Base-by-base conservation (phyloP, 2,329 filamentous ascomycete species). In the Akanthomyces dipterigenus region DNA sequence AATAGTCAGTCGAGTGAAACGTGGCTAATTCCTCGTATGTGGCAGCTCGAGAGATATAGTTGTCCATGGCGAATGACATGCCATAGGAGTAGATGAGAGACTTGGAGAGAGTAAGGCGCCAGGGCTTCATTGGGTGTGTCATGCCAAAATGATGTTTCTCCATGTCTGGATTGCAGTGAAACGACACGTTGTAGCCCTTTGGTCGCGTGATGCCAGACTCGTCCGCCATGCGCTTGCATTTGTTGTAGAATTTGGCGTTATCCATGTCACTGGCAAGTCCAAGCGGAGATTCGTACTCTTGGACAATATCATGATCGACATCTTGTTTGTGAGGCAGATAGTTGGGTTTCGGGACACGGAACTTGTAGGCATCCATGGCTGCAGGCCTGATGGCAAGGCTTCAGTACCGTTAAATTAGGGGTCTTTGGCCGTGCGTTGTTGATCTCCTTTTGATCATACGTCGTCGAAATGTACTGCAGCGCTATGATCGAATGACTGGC, bases 81-180 rank as follows among this genome's bases (percentile, higher is more conserved):
- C 95, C 95, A 73, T 98, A 98, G 1, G 91, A 89, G 71, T 96
- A 88, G 65, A 99, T 91, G 51, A 99, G 84, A 69, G 95, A 91
- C 74, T 99, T 98, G 61, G 95, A 96, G 60, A 99, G 82, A 18
- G 93, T 97, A 65, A 99, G 79, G 40, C 95, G 90, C 93, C 95
- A 98, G 63, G 95, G 95, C 75, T 99, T 99, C 95, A 99, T 99
- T 22, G 95, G 95, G 78, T 99, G 95, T 11, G 91, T 93, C 76
- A 91, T 89, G 66, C 95, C 95, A 73, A 99, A 99, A 75, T 99
- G 95, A 75, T 98, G 93, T 71, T 90, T 89, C 77, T 99, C 95
- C 72, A 98, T 96, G 63, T 91, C 87, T 1, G 93, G 90, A 70
- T 97, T 97, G 77, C 92, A 91, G 74, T 99, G 95, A 76, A 93